phyloP scores from a whole-genome alignment of 169 alveolate species.

The Eimeria tenella region DNA sequence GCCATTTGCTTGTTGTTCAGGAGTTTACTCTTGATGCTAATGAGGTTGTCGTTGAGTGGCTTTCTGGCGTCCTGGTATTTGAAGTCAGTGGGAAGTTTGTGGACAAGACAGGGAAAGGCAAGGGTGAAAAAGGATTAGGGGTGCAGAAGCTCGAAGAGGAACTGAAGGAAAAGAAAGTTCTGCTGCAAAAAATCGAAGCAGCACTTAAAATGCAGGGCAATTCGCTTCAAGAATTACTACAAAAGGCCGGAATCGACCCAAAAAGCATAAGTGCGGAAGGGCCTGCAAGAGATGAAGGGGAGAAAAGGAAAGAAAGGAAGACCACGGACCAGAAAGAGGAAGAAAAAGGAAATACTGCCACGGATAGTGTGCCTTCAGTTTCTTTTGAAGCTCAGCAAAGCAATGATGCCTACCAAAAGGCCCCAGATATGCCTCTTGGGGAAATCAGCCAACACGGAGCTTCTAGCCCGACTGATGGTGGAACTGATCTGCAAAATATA shows the following conservation, averaged over 20 bases:
- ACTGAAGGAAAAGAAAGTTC: conserved; percentile 13
- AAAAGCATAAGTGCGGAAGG: neutral
- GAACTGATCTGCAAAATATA: neutral
- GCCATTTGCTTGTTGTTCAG: neutral
- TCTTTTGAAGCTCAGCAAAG: neutral
- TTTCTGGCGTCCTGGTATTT: conserved; percentile 72
- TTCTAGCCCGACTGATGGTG: neutral
- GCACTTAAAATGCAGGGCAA: conserved; percentile 68
- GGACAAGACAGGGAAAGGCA: conserved; percentile 48
- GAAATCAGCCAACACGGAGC: neutral
- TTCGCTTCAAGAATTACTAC: conserved; percentile 27
- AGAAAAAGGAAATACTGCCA: neutral
- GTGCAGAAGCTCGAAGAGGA: conserved; percentile 15
- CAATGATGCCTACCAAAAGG: neutral
- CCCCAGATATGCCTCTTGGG: neutral
- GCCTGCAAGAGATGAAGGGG: neutral
- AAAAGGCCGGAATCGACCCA: conserved; percentile 5
- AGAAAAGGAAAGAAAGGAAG: neutral
- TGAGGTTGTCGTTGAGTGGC: conserved; percentile 70
- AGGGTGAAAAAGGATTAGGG: conserved; percentile 29
- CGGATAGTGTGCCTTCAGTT: neutral
- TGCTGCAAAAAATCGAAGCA: conserved; percentile 49
- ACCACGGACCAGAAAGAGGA: neutral
- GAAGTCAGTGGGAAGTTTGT: conserved; percentile 76
- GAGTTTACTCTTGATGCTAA: conserved; percentile 66